Evolutionary conservation across 106 monocot species (phyloP).

Genomic region (Allium sativum): DNA sequence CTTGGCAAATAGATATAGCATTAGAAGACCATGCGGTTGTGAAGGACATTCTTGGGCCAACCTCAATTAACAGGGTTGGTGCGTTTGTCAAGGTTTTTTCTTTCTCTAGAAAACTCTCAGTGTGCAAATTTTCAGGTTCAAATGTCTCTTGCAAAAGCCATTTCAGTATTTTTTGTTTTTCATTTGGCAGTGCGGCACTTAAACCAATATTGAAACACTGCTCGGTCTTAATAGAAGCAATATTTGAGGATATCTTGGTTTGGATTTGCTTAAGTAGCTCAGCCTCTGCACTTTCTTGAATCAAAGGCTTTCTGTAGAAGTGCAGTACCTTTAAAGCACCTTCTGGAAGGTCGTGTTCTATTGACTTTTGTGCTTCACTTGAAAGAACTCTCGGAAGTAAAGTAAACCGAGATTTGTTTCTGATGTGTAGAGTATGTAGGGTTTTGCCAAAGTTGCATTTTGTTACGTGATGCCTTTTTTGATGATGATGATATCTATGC

Average conservation of each 20-base stretch:
- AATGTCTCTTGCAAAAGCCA: slow-evolving; percentile 86
- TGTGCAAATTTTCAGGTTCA: slow-evolving; percentile 71
- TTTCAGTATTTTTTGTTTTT: slow-evolving; percentile 56
- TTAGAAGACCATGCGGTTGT: slow-evolving; percentile 90
- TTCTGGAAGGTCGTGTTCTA: too few relatives aligned
- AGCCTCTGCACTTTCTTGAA: slow-evolving; percentile 47
- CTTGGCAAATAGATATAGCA: slow-evolving; percentile 78
- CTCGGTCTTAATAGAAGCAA: slow-evolving; percentile 62
- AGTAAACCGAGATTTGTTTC: too few relatives aligned
- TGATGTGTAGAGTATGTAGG: too few relatives aligned
- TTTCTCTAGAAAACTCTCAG: slow-evolving; percentile 51
- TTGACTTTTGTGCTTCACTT: too few relatives aligned
- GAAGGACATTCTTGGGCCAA: slow-evolving; percentile 88
- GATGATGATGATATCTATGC: too few relatives aligned
- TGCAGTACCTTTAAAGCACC: slow-evolving; percentile 34
- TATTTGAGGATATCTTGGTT: slow-evolving; percentile 39
- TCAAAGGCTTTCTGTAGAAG: slow-evolving; percentile 63
- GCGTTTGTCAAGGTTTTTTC: slow-evolving; percentile 9
- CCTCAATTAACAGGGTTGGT: slow-evolving; percentile 46
- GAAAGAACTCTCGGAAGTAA: too few relatives aligned
- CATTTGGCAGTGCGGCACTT: slow-evolving; percentile 20
- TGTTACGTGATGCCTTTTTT: too few relatives aligned
- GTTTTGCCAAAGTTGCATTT: too few relatives aligned
- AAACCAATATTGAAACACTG: slow-evolving; percentile 87
- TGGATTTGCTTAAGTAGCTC: slow-evolving; percentile 70